Base-by-base conservation (phyloP, 2,329 filamentous ascomycete genomes). In the Rhynchosporium graminicola region DNA sequence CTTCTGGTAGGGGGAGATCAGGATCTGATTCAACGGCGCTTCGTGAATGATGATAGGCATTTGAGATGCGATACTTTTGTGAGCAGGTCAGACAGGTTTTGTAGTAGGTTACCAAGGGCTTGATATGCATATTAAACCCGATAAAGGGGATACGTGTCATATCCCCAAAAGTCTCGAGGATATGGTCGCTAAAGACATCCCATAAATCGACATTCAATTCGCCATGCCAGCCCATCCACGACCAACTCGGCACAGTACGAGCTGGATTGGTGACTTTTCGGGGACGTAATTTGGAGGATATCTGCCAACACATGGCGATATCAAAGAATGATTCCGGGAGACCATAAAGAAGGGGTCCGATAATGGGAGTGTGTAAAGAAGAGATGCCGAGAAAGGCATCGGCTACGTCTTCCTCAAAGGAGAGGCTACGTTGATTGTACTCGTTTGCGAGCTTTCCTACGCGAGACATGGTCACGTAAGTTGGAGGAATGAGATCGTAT, bases 171-270 rank as follows among this genome's bases (percentile, higher is more conserved):
- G 20, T 52, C 36, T 59, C 57, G 8, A 59, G 40, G 38, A 59
- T 59, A 20, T 59, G 46, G 36, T 59, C 57, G 12, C 51, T 46
- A 33, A 59, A 45, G 26, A 51, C 57, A 7, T 59, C 57, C 46
- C 46, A 59, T 4, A 59, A 46, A 7, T 6, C 20, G 6, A 51
- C 29, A 43, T 59, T 38, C n/a, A 59, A 4, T 12, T 45, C 36
- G 13, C 57, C 57, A 43, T 52, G 38, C 46, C 57, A 59, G 2
- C 57, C 57, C 57, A 59, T 59, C 57, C 57, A 59, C 0, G 36
- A 45, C 57, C 57, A 59, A 31, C 46, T 51, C 9, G 57, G 57
- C 10, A 59, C 29, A 7, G 31, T 51, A 12, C 47, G 9, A 10
- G 20, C 5, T 10, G 46, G 1, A 10, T 59, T 51, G 15, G 36